Conservation (phyloP, 1,139 yeast species). For the Lipomyces yarrowii region DNA sequence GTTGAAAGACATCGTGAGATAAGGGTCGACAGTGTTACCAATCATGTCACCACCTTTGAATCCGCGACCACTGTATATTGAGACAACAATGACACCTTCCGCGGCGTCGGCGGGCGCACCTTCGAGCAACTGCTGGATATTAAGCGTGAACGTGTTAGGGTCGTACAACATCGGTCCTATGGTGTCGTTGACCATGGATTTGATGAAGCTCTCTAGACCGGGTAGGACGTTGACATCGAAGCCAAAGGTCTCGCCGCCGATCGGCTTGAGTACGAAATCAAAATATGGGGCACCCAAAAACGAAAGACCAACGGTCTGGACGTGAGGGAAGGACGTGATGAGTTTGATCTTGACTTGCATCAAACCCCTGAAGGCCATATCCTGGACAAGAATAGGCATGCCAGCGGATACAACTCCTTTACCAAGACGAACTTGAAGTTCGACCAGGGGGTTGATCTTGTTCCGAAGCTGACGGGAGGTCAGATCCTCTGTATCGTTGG, state of each 20-base stretch:
- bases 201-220: constrained; percentile 77
- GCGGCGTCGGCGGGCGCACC: constrained; percentile 82
- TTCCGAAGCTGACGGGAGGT: constrained; percentile 81
- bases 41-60: constrained; percentile 66
- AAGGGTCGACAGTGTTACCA: constrained; percentile 88
- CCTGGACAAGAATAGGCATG: constrained; percentile 48
- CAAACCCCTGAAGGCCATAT: constrained; percentile 63
- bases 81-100: constrained; percentile 79
- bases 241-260: constrained; percentile 79
- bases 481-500: constrained; percentile 83
- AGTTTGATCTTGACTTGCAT: constrained; percentile 82
- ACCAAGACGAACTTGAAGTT: constrained; percentile 47
- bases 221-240: constrained; percentile 88
- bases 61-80: constrained; percentile 64
- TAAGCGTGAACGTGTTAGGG: constrained; percentile 90
- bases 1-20: constrained; percentile 56
- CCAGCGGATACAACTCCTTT: constrained; percentile 47
- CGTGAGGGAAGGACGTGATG: constrained; percentile 89
- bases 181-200: constrained; percentile 81
- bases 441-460: constrained; percentile 76
- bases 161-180: constrained; percentile 84
- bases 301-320: constrained; percentile 85
- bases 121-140: constrained; percentile 84
- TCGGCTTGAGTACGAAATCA: constrained; percentile 73
- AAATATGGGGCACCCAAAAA: constrained; percentile 82